Conservation (phyloP, 2,329 filamentous ascomycete genomes). For the Plectosphaerella sp. region DNA sequence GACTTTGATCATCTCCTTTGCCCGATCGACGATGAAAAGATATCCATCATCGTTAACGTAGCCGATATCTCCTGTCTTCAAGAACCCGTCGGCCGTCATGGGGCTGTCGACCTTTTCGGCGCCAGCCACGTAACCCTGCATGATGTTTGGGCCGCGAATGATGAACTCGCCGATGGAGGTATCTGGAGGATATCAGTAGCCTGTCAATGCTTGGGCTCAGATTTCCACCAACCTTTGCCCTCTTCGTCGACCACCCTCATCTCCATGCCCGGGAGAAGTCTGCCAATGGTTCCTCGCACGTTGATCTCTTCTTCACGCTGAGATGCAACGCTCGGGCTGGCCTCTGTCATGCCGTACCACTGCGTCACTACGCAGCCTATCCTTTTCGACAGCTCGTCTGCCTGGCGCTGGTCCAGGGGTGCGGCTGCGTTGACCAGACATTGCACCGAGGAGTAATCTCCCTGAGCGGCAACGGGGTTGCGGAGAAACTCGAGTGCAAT, state of each 20-base stretch:
- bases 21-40: conserved; percentile 6
- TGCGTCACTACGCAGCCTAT: conserved; percentile 8
- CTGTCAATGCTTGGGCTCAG: background rate
- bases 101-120: background rate
- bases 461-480: conserved; percentile 1
- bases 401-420: conserved; percentile 7
- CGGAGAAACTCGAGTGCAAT: conserved; percentile 8
- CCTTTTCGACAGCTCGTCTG: conserved; percentile 4
- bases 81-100: conserved; percentile 2
- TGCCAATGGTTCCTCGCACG: conserved; percentile 3
- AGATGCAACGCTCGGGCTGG: conserved; percentile 7
- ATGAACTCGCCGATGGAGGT: conserved; percentile 4
- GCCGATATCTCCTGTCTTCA: conserved; percentile 7
- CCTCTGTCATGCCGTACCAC: conserved; percentile 13
- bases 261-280: conserved; percentile 5
- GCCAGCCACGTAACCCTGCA: conserved; percentile 5
- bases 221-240: conserved; percentile 1
- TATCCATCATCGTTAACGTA: conserved; percentile 5
- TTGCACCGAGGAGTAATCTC: conserved; percentile 9
- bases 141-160: conserved; percentile 7
- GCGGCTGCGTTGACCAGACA: conserved; percentile 16
- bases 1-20: conserved; percentile 10
- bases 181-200: background rate
- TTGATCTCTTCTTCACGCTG: conserved; percentile 5
- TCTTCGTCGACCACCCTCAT: conserved; percentile 6